Evolutionary conservation across 768 basidiomycete species (phyloP), one percentile per base, ranked within the genome.

Genomic region (Lactarius deliciosus): DNA sequence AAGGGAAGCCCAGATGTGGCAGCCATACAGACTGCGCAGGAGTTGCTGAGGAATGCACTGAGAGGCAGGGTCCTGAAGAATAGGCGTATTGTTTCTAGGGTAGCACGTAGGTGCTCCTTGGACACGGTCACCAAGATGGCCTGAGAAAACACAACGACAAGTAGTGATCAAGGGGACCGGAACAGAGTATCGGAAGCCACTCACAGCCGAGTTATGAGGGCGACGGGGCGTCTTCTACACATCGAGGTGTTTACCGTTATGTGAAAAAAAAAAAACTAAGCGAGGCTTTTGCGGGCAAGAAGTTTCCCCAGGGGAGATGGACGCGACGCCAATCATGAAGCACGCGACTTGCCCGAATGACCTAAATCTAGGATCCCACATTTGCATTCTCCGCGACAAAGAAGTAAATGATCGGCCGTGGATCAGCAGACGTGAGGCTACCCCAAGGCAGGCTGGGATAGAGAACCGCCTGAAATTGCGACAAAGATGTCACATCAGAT

Each of bases 91-190:
- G 65, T 66, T 66, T 63, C 61, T 58, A 66, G 32, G 66, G 66
- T 60, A 56, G 66, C 57, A 18, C 57, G 53, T 67, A 47, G 18
- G 50, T 54, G 60, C 36, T 64, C 59, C 67, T 41, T 70, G 45
- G 69, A 65, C 69, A 70, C 69, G 67, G 67, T 70, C 69, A 70
- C 69, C 60, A 65, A 25, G 69, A 68, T 61, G 34, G 59, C 25
- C 25, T 41, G 43, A 38, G 61, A 25, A 28, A 16, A 38, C 9
- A 54, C 47, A 57, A 53, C 62, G 54, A 53, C 54, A 60, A 62
- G 22, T 56, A 25, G 30, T 63, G 66, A 70, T 70, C 69, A 66
- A 63, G 68, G 66, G 66, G 66, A 68, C 63, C 66, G 66, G 63
- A 68, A 64, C 66, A 55, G 53, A 45, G 66, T 45, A 53, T 20